Evolutionary conservation across 129 eudicot species (phyloP).

Genomic region (Smallanthus sonchifolius): DNA sequence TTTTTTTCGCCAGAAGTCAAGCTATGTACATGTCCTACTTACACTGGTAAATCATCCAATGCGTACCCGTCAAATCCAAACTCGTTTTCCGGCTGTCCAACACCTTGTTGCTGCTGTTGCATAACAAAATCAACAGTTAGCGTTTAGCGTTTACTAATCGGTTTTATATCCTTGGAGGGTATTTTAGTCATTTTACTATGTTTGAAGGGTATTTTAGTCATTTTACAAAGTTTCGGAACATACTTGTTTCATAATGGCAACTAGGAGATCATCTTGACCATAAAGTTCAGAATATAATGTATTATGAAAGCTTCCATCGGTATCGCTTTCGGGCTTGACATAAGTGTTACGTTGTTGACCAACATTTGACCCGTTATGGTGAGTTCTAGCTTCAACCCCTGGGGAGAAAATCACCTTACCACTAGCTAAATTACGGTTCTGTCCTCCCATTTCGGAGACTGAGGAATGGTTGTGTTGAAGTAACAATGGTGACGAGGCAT

Average conservation of each 20-base stretch:
- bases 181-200: not conserved
- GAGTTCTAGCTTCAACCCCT: slow-evolving; percentile 33
- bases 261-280: slow-evolving; percentile 82
- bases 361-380: slow-evolving; percentile 24
- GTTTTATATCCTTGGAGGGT: not conserved
- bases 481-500: not conserved
- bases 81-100: slow-evolving; percentile 47
- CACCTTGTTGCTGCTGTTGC: slow-evolving; percentile 56
- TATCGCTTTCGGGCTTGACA: slow-evolving; percentile 52
- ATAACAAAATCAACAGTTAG: slow-evolving; percentile 9
- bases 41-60: slow-evolving; percentile 73
- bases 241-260: slow-evolving; percentile 84
- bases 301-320: slow-evolving; percentile 45
- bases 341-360: slow-evolving; percentile 44
- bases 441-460: slow-evolving; percentile 11
- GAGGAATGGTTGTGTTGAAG: not conserved
- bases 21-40: slow-evolving; percentile 40
- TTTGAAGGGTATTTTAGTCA: not conserved
- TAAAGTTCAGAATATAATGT: slow-evolving; percentile 37
- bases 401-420: slow-evolving; percentile 40
- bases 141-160: not conserved
- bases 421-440: slow-evolving; percentile 16
- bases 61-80: slow-evolving; percentile 68
- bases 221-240: not conserved
- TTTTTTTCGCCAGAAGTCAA: slow-evolving; percentile 12